Conservation (phyloP, 2,329 filamentous ascomycete genomes). For the Ilyonectria mors-panacis region DNA sequence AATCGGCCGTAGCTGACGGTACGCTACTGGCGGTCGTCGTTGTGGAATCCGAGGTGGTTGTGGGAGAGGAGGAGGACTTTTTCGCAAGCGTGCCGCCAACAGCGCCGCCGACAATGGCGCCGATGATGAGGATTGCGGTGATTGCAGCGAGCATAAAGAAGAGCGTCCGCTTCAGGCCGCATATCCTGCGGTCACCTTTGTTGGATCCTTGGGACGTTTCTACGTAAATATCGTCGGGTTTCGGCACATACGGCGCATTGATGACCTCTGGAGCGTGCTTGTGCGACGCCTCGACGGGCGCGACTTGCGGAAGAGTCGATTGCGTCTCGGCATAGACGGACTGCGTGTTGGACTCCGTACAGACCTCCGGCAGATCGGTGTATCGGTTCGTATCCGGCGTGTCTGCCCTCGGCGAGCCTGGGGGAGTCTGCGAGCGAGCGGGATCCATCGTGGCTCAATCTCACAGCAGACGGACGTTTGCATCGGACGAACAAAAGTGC, state of each 20-base stretch:
- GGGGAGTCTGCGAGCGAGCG: no score
- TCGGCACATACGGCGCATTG: background rate
- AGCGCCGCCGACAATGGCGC: conserved; percentile 22
- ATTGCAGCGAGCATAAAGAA: conserved; percentile 8
- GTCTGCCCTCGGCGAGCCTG: no score
- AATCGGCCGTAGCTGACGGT: background rate
- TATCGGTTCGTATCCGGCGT: background rate
- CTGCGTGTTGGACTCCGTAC: background rate
- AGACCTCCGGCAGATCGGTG: background rate
- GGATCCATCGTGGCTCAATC: no score
- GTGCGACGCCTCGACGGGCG: background rate
- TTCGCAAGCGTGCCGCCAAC: conserved; percentile 5
- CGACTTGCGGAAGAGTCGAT: background rate
- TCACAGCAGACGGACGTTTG: no score
- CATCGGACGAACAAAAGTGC: no score
- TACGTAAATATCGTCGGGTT: background rate
- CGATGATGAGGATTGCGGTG: conserved; percentile 5
- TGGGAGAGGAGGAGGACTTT: conserved; percentile 1
- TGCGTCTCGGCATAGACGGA: no score
- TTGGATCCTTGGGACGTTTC: background rate
- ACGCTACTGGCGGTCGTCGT: background rate
- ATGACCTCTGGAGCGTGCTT: background rate
- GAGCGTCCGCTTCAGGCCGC: conserved; percentile 14
- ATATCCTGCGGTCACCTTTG: conserved; percentile 6
- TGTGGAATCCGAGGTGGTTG: background rate